phyloP scores from a whole-genome alignment of 352 stramenopile genomes.

The Pythium myriotylum region DNA sequence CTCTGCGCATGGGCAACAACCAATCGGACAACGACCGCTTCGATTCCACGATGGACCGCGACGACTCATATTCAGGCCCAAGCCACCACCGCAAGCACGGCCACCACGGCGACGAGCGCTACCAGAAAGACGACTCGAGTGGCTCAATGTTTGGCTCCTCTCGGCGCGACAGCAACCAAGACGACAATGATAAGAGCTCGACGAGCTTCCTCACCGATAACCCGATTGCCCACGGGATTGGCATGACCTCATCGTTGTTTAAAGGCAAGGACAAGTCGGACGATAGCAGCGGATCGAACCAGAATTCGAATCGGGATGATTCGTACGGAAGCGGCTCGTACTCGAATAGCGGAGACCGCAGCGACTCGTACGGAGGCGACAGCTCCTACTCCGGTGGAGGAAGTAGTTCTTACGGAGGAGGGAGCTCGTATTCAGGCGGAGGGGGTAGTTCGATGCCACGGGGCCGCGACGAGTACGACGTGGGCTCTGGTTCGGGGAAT shows the following conservation, averaged over 20 bases:
- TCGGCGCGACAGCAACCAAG: not conserved
- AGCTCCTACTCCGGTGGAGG: not conserved
- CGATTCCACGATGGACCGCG: not conserved
- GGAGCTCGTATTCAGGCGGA: too few species aligned
- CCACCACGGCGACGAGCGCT: too few species aligned
- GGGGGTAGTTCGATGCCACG: not conserved
- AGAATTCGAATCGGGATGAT: not conserved
- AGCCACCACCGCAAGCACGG: not conserved
- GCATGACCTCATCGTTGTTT: slow-evolving; percentile 6
- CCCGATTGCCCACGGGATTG: slow-evolving; percentile 5
- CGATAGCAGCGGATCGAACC: not conserved
- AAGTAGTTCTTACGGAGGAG: not conserved
- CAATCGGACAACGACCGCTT: not conserved
- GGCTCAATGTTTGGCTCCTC: not conserved
- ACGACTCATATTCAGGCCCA: not conserved
- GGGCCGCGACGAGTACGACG: not conserved
- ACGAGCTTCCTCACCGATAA: not conserved
- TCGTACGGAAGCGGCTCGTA: not conserved
- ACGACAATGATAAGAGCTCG: not conserved
- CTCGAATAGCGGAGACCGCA: not conserved
- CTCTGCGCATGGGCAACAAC: slow-evolving; percentile 2
- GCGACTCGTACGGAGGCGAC: not conserved
- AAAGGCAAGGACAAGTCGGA: slow-evolving; percentile 4
- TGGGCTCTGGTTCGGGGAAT: not conserved
- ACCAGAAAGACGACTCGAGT: not conserved